Evolutionary conservation across 2,329 filamentous ascomycete genomes (phyloP).

Genomic region (Cladosporium sp.): DNA sequence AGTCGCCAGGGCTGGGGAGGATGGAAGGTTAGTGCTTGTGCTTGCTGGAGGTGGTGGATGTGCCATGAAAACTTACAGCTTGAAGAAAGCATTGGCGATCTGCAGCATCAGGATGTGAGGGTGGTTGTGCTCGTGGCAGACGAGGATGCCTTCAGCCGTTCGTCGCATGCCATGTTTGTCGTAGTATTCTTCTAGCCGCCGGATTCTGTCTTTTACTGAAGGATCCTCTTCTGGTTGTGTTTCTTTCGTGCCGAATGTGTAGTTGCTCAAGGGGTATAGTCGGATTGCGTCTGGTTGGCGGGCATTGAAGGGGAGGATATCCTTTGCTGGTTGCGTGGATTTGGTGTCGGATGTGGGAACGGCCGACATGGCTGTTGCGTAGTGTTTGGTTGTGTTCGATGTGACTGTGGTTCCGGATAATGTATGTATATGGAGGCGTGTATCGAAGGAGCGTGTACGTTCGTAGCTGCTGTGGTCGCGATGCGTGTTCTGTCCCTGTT

Average conservation of each 20-base stretch:
- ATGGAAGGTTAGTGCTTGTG: neutral
- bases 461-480: too few relatives aligned
- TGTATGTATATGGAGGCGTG: too few relatives aligned
- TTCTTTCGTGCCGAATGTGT: constrained; percentile 98
- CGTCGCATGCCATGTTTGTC: constrained; percentile 88
- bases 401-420: too few relatives aligned
- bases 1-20: constrained; percentile 76
- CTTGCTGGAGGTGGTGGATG: neutral
- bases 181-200: constrained; percentile 95
- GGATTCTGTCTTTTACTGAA: constrained; percentile 85
- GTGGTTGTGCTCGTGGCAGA: constrained; percentile 98
- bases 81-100: constrained; percentile 99
- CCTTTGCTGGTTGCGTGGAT: constrained; percentile 22
- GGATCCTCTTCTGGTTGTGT: constrained; percentile 97
- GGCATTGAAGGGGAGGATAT: constrained; percentile 65
- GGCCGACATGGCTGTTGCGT: constrained; percentile 22
- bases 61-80: constrained; percentile 55
- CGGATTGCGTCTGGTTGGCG: constrained; percentile 81
- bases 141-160: constrained; percentile 92
- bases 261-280: constrained; percentile 93
- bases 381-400: too few relatives aligned
- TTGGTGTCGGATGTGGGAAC: constrained; percentile 24
- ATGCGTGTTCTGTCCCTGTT: too few relatives aligned
- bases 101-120: constrained; percentile 98
- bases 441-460: too few relatives aligned